Evolutionary conservation across 2,329 filamentous ascomycete species (phyloP).

Genomic region (Endothia cerciana): DNA sequence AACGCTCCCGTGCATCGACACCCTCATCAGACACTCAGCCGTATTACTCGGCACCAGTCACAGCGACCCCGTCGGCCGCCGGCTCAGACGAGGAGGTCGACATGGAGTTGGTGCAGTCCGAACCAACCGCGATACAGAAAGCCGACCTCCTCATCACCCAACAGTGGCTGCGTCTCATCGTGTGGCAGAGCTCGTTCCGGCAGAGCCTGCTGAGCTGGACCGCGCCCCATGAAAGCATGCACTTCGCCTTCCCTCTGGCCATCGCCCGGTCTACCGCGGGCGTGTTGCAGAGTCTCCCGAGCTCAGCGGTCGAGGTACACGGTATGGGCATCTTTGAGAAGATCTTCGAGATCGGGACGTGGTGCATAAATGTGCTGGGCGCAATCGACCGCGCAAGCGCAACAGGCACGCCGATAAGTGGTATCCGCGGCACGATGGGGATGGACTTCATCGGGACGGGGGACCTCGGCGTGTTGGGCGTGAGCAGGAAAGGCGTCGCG

Average conservation of each 20-base stretch:
- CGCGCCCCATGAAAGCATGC: conserved; percentile 62
- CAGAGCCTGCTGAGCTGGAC: conserved; percentile 66
- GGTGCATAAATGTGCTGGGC: conserved; percentile 49
- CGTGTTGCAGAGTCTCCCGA: conserved; percentile 46
- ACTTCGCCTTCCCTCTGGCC: conserved; percentile 63
- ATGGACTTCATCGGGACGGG: conserved; percentile 40
- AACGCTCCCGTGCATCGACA: conserved; percentile 31
- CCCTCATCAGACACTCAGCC: conserved; percentile 37
- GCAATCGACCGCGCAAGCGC: conserved; percentile 39
- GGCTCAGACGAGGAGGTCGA: conserved; percentile 42
- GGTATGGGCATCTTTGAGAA: conserved; percentile 56
- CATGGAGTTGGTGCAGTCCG: conserved; percentile 51
- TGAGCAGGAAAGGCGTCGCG: conserved; percentile 38
- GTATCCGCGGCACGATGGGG: conserved; percentile 30
- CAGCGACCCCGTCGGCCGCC: conserved; percentile 21
- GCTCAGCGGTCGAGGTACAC: conserved; percentile 49
- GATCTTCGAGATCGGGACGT: conserved; percentile 52
- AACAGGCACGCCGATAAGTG: conserved; percentile 31
- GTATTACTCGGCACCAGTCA: conserved; percentile 15
- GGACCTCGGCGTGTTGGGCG: conserved; percentile 39
- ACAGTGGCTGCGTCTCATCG: conserved; percentile 71
- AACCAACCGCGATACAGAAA: conserved; percentile 65
- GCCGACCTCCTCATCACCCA: conserved; percentile 72
- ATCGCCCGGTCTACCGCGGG: conserved; percentile 62
- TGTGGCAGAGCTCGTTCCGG: conserved; percentile 73